phyloP scores from a whole-genome alignment of 2,329 filamentous ascomycete genomes.

The Didymellaceae sp. region DNA sequence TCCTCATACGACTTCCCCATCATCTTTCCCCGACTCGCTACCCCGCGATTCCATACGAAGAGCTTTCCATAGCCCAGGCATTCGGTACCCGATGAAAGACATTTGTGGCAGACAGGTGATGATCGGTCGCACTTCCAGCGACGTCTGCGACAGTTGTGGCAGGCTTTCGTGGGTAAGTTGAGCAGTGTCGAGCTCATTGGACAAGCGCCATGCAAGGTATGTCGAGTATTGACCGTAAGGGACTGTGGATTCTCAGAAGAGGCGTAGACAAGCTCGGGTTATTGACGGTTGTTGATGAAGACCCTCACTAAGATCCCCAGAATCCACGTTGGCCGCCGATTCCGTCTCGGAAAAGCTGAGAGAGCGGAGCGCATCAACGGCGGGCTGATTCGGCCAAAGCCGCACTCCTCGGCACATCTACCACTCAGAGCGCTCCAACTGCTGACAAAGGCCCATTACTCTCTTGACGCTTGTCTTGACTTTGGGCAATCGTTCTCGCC shows the following conservation, averaged over 20 bases:
- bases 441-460: conserved; percentile 21
- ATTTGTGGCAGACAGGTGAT: conserved; percentile 66
- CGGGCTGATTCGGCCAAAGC: conserved; percentile 16
- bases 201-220: conserved; percentile 39
- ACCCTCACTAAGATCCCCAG: conserved; percentile 21
- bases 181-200: conserved; percentile 42
- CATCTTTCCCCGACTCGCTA: conserved; percentile 60
- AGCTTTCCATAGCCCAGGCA: conserved; percentile 69
- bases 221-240: conserved; percentile 28
- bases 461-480: conserved; percentile 5
- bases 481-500: conserved; percentile 4
- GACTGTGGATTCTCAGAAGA: conserved; percentile 9
- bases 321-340: conserved; percentile 15
- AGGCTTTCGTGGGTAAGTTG: conserved; percentile 51
- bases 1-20: conserved; percentile 61
- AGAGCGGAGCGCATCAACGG: conserved; percentile 19
- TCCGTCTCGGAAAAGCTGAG: conserved; percentile 17
- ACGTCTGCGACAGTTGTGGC: conserved; percentile 68
- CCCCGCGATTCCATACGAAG: conserved; percentile 65
- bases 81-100: conserved; percentile 60
- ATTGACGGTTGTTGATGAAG: conserved; percentile 19
- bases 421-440: conserved; percentile 18
- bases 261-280: conserved; percentile 19
- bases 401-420: conserved; percentile 19
- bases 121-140: conserved; percentile 69